Conservation (phyloP, 2,329 filamentous ascomycete species). For the Rasamsonia emersonii region DNA sequence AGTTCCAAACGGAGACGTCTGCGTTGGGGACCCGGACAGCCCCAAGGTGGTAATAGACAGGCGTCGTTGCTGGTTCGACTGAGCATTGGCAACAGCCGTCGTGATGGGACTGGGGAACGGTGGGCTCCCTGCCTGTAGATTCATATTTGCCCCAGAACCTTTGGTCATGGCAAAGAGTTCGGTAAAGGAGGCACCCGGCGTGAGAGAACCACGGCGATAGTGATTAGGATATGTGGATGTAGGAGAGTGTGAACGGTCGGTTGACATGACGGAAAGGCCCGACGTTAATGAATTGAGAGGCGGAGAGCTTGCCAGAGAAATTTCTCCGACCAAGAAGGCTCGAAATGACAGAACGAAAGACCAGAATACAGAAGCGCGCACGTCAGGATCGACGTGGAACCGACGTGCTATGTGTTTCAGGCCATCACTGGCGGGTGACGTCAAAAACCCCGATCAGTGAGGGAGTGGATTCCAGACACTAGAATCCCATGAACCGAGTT, state of each 20-base stretch:
- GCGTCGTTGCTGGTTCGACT: conserved; percentile 50
- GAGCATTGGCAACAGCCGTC: conserved; percentile 39
- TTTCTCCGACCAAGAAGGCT: conserved; percentile 1
- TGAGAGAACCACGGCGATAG: conserved; percentile 40
- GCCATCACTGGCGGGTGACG: conserved; percentile 8
- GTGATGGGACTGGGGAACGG: conserved; percentile 42
- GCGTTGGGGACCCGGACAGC: conserved; percentile 62
- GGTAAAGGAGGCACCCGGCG: conserved; percentile 30
- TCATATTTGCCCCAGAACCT: conserved; percentile 11
- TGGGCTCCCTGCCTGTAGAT: conserved; percentile 7
- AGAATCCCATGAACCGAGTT: neutral
- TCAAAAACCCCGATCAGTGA: conserved; percentile 7
- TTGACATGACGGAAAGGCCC: conserved; percentile 32
- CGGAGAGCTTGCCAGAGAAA: too few species aligned
- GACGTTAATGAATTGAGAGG: conserved; percentile 2
- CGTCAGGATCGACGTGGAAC: conserved; percentile 3
- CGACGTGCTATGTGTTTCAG: conserved; percentile 4
- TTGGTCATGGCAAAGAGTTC: conserved; percentile 31
- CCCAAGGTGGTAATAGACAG: conserved; percentile 68
- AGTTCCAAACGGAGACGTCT: conserved; percentile 43
- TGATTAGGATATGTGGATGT: conserved; percentile 29
- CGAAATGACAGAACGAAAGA: neutral
- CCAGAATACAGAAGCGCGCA: conserved; percentile 14
- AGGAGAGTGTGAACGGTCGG: conserved; percentile 30
- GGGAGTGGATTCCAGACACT: too few species aligned